Base-by-base conservation (phyloP, 176 grass and related monocot species). In the Oryza punctata region DNA sequence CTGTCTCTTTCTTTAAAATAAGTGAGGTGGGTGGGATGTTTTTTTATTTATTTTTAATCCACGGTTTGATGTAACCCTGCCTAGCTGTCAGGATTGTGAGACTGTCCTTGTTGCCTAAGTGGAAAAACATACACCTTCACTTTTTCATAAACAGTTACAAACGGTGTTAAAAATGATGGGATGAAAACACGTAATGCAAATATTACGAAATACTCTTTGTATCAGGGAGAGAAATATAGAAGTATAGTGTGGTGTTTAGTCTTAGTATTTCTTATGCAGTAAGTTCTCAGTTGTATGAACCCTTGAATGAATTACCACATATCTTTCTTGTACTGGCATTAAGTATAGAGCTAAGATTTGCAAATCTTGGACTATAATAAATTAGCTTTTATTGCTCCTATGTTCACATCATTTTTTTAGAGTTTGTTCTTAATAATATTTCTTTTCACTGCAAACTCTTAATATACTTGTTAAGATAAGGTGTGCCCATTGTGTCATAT, bases 1-100 rank as follows among this genome's bases (percentile, higher is more conserved):
- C n/a, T 64, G 41, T 59, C 16, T 30, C 15, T 60, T 88, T 78
- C 19, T 73, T 50, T 70, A 26, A 35, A 77, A 63, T 18, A 52
- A 72, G 3, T 10, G 19, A 29, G 16, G 37, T 11, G 26, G 13
- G 57, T 61, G 57, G 57, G 57, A 61, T 61, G 52, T 57, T n/a
- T 57, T 18, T 59, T 67, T 37, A 26, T 35, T 78, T 82, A 47
- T 45, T 77, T 70, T 13, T 13, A 83, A 30, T 19, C 30, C 64
- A n/a, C 50, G 7, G 26, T 49, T 64, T 16, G 29, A 65, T 80
- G 74, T 13, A 63, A 46, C 46, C 15, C 4, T 54, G 47, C 25
- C 15, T 35, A 74, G 77, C 8, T 70, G 29, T 76, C 30, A 52
- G 1, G 28, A 41, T 10, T 41, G 40, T 41, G 40, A 11, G 40